Conservation (phyloP, 2,329 filamentous ascomycete species). For the Aspergillus latus region DNA sequence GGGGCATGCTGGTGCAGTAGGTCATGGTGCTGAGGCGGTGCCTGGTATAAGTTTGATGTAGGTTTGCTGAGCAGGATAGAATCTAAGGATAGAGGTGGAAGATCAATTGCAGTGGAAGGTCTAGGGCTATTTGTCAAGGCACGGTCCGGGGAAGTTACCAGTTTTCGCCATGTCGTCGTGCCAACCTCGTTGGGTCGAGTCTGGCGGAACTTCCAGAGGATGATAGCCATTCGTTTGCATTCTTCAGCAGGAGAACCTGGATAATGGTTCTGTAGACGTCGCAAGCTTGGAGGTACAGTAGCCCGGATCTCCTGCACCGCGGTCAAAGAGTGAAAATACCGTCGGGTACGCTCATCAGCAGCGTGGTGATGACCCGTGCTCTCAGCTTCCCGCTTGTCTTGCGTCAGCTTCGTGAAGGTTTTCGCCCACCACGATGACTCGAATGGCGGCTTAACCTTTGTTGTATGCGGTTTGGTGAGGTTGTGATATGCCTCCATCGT, state of each 20-base stretch:
- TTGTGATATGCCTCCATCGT: slow-evolving; percentile 35
- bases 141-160: slow-evolving; percentile 41
- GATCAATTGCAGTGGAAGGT: slow-evolving; percentile 32
- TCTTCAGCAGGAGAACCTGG: slow-evolving; percentile 27
- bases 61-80: slow-evolving; percentile 36
- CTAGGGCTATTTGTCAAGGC: slow-evolving; percentile 40
- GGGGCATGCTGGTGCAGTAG: slow-evolving; percentile 31
- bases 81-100: slow-evolving; percentile 39
- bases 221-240: slow-evolving; percentile 43
- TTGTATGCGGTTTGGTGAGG: slow-evolving; percentile 35
- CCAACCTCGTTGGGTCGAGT: slow-evolving; percentile 41
- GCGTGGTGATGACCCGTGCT: slow-evolving; percentile 34
- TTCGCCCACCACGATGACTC: slow-evolving; percentile 49
- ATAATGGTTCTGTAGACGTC: slow-evolving; percentile 30
- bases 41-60: slow-evolving; percentile 33
- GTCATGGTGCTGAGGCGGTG: slow-evolving; percentile 25
- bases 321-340: slow-evolving; percentile 43
- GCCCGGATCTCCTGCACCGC: slow-evolving; percentile 49
- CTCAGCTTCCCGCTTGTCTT: slow-evolving; percentile 41
- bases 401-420: slow-evolving; percentile 43
- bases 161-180: slow-evolving; percentile 46
- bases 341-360: slow-evolving; percentile 37
- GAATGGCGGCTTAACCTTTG: slow-evolving; percentile 44
- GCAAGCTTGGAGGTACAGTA: slow-evolving; percentile 25
- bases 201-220: slow-evolving; percentile 50